Evolutionary conservation across 768 basidiomycete species (phyloP), one percentile per base, ranked within the genome.

Genomic region (Russula sp.): DNA sequence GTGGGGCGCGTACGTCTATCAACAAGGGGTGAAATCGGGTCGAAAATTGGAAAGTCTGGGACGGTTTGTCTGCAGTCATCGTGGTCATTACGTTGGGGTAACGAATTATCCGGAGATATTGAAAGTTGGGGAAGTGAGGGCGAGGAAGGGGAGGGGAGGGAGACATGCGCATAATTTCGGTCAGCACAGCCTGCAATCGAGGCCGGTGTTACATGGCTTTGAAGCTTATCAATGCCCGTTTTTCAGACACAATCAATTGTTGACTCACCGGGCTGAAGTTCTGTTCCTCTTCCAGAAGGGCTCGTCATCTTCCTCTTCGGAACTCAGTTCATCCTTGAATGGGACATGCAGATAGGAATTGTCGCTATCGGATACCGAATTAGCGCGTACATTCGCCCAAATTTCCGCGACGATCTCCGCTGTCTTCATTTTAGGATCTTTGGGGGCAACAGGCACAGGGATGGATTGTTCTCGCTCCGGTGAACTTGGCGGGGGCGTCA

Each of bases 391-490:
- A 63, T 75, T 78, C n/a, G 81, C 83, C 73, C 80, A 87, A 63
- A 89, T 87, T 39, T 81, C 75, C 7, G 80, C 84, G 49, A 90
- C 83, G 35, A 88, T 75, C 66, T 77, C 75, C 16, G 79, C 79
- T 2, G 87, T 76, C 70, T 83, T 87, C 41, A 69, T 52, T 55
- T 73, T 70, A 0, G 68, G 52, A 56, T 75, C 71, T 7, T 77
- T 64, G 3, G 73, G 65, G 36, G 70, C 54, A 1, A 75, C 76
- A 0, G 73, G 74, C 35, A 69, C 60, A 7, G 73, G 74, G 11
- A 69, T 63, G 10, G 70, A 68, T 1, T 60, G 61, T 0, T 66
- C 66, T 16, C 62, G 56, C 7, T 62, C 61, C 7, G 65, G 46
- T 22, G 64, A 56, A 34, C 70, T 65, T 16, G 63, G 64, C 3